Base-by-base conservation (phyloP, 176 grass and related monocot species). In the Raddia distichophylla region DNA sequence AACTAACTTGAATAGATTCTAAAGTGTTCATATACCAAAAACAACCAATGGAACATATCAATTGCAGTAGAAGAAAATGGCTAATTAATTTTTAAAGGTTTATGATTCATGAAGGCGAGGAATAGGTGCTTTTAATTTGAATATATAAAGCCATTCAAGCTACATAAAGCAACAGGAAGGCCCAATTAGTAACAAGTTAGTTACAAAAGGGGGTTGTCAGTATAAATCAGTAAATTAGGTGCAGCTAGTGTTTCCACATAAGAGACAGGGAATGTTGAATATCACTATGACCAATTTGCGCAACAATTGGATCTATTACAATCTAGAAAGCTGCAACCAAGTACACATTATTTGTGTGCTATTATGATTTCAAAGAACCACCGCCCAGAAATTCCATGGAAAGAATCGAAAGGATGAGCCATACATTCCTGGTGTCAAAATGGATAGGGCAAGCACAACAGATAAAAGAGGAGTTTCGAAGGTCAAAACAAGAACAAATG, bases 91-190 rank as follows among this genome's bases (percentile, higher is more conserved):
- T 52, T 12, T 67, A 53, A 70, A 69, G 8, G 33, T 51, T 76
- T 70, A 70, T 76, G 33, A 70, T 16, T 5, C 59, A 67, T 13
- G 66, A 73, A 69, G 40, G 37, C 43, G 61, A 78, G 73, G 43
- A 78, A 82, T 59, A 64, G 11, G 47, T 78, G 27, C 3, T 61
- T 67, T 60, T 58, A 71, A 58, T 67, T 52, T 82, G 33, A 81
- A 82, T 69, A 65, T 12, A 45, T 27, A 76, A 64, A 76, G 48
- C 56, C 72, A 22, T 73, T 43, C 49, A n/a, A 77, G 22, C 51
- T 61, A 67, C 34, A 82, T 64, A 86, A 90, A 60, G 51, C 33
- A 86, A 57, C 34, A 90, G 12, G 59, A 66, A 65, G 12, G n/a
- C 10, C 55, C 10, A 60, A 13, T 59, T 33, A 72, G 8, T 74